A percentile compares a stretch with the other conserved stretches of the same genome.
Conservation (phyloP, 1,284 basidiomycete genomes). For the Amylostereum chailletii region DNA sequence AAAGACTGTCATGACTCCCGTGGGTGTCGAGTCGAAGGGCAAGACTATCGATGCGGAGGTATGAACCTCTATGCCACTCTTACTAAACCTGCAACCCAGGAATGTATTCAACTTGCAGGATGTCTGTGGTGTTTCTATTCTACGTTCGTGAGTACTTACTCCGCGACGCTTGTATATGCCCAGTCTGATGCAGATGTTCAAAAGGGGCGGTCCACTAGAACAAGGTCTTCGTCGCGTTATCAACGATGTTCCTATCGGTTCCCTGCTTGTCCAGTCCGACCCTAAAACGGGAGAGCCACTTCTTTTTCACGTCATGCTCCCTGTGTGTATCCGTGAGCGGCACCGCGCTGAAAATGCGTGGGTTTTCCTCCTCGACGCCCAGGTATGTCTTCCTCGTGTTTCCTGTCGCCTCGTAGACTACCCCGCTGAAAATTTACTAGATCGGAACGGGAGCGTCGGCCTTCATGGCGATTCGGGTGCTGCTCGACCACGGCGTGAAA, state of each 20-base stretch:
- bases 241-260: conserved; percentile 82
- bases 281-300: conserved; percentile 81
- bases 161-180: no score
- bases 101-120: conserved; percentile 27
- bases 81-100: background rate
- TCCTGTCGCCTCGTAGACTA: background rate
- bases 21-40: conserved; percentile 50
- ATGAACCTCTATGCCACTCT: conserved; percentile 6
- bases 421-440: conserved; percentile 25
- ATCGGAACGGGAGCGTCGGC: conserved; percentile 94
- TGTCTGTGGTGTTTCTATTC: conserved; percentile 78
- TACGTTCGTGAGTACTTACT: conserved; percentile 56
- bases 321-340: conserved; percentile 58
- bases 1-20: conserved; percentile 64
- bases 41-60: conserved; percentile 54
- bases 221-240: conserved; percentile 86
- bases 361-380: conserved; percentile 90
- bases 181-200: conserved; percentile 8
- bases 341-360: conserved; percentile 61
- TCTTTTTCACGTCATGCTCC: conserved; percentile 77
- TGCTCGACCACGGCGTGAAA: conserved; percentile 90
- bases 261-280: conserved; percentile 87
- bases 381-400: conserved; percentile 35
- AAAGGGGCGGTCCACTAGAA: conserved; percentile 82
- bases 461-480: conserved; percentile 93